Evolutionary conservation across 768 basidiomycete genomes (phyloP).

Genomic region (Suillus discolor): DNA sequence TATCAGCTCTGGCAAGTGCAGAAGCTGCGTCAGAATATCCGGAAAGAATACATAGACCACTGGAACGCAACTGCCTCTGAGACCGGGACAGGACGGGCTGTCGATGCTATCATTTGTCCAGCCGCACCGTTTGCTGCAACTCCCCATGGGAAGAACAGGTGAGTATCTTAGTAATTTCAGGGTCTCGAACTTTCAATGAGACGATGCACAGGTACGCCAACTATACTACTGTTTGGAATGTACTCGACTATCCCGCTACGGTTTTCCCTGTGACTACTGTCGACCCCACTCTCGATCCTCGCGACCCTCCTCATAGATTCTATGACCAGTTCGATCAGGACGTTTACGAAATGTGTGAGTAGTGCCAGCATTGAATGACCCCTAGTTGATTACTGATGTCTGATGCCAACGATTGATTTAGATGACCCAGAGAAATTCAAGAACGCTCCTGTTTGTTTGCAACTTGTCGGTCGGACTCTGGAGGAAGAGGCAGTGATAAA

Average conservation of each 20-base stretch:
- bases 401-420: constrained; percentile 25
- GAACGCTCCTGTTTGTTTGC: constrained; percentile 64
- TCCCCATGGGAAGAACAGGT: constrained; percentile 65
- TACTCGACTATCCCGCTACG: constrained; percentile 64
- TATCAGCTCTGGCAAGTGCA: constrained; percentile 73
- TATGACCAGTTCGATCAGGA: constrained; percentile 47
- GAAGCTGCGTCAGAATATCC: constrained; percentile 44
- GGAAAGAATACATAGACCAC: constrained; percentile 58
- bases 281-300: constrained; percentile 51
- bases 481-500: constrained; percentile 78
- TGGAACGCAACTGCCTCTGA: constrained; percentile 55
- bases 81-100: constrained; percentile 71
- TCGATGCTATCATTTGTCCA: constrained; percentile 76
- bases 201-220: constrained; percentile 38
- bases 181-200: constrained; percentile 9
- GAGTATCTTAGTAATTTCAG: constrained; percentile 20
- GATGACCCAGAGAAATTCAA: constrained; percentile 59
- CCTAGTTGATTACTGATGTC: background rate
- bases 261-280: constrained; percentile 56
- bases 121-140: constrained; percentile 60
- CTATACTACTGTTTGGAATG: constrained; percentile 68
- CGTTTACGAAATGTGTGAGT: constrained; percentile 58
- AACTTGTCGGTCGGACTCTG: constrained; percentile 66
- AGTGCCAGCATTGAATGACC: background rate
- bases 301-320: constrained; percentile 45